A percentile compares a stretch with the other conserved stretches of the same genome.
Evolutionary conservation across 2,329 filamentous ascomycete species (phyloP).

Genomic region (Epicoccum nigrum): DNA sequence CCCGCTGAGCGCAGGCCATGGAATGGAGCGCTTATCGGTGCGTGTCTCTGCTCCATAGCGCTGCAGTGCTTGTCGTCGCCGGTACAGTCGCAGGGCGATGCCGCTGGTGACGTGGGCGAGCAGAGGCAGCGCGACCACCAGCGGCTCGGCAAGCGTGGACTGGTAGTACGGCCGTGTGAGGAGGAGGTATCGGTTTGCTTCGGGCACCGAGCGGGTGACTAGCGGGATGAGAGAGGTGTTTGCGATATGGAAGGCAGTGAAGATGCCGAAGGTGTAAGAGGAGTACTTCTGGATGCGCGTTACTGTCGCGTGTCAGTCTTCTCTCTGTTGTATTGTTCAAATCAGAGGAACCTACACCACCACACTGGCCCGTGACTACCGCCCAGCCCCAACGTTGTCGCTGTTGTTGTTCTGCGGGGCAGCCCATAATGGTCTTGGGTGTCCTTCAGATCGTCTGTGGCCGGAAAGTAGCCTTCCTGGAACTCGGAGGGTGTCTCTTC

Average conservation of each 20-base stretch:
- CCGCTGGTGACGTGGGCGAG: constrained; percentile 78
- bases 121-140: constrained; percentile 78
- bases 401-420: constrained; percentile 12
- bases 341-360: constrained; percentile 65
- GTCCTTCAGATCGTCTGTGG: constrained; percentile 1
- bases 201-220: constrained; percentile 59
- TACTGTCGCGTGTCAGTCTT: constrained; percentile 56
- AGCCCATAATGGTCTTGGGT: constrained; percentile 10
- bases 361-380: constrained; percentile 75
- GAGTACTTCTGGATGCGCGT: constrained; percentile 84
- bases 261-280: constrained; percentile 65
- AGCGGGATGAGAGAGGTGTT: constrained; percentile 55
- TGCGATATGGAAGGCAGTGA: constrained; percentile 52
- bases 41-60: constrained; percentile 75
- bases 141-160: constrained; percentile 73
- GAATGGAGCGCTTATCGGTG: constrained; percentile 55
- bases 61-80: constrained; percentile 71
- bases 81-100: constrained; percentile 75
- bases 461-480: constrained; percentile 58
- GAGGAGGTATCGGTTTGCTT: constrained; percentile 83
- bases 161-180: constrained; percentile 94
- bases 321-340: background rate
- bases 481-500: constrained; percentile 59
- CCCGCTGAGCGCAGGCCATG: constrained; percentile 75
- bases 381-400: constrained; percentile 52